Base-by-base conservation (phyloP, 2,329 filamentous ascomycete genomes). In the Talaromyces sp. region DNA sequence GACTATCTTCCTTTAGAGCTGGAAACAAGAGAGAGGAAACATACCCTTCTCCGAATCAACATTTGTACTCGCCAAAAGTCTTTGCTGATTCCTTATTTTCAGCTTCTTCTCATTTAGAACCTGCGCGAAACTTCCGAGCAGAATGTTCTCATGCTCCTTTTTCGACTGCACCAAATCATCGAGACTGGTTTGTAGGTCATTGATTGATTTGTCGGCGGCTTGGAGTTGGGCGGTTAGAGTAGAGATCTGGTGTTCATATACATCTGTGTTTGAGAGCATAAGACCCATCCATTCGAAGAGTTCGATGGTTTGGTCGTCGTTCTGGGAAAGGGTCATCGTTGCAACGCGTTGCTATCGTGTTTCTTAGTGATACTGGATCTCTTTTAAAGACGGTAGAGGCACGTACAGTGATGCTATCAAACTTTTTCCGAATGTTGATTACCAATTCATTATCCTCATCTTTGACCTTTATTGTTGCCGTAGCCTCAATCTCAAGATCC, bases 21-120 rank as follows among this genome's bases (percentile, higher is more conserved):
- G 6, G n/a, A 28, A 28, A 28, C 28, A 23, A 21, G 16, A 11
- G 23, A 33, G 31, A 46, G 3, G 35, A 25, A 50, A 50, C 65
- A 63, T 70, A 79, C 73, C 67, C 72, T 73, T 74, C 28, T 66
- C 67, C 28, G 69, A 67, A 67, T 83, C 77, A 18, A 79, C 66
- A 61, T 82, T 82, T 8, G 81, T 81, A 33, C 78, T 76, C 16
- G 80, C 79, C 14, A 87, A 70, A 5, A 87, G 71, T 23, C 84
- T 79, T 68, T 85, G 83, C 71, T 86, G 84, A 67, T 86, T 85
- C 57, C 86, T 76, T 56, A 88, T 87, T 69, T 88, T 88, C 5
- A 84, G 76, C 74, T 88, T 88, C 74, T 88, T 88, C 65, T 83
- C 81, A 63, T 88, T 88, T 8, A 88, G 73, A 25, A 88, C 68